phyloP scores from a whole-genome alignment of 305 asterid genomes.

The Fraxinus greggii region DNA sequence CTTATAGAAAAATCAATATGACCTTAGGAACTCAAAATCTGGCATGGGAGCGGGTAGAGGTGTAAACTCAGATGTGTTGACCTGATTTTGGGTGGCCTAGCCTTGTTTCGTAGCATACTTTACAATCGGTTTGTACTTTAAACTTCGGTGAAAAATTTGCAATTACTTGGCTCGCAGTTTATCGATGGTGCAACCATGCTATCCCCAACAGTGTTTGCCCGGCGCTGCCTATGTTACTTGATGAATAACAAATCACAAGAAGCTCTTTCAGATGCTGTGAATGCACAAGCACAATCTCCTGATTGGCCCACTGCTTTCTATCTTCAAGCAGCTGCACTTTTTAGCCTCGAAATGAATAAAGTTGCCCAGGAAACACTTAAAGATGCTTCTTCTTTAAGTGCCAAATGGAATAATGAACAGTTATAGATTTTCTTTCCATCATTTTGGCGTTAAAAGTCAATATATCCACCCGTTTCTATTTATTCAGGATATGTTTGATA shows the following conservation, averaged over 20 bases:
- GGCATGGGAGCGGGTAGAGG: not conserved
- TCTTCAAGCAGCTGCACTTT: constrained; percentile 54
- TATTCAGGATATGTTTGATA: not conserved
- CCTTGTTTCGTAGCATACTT: not conserved
- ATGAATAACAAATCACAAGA: constrained; percentile 40
- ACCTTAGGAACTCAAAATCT: not conserved
- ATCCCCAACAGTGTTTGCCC: constrained; percentile 48
- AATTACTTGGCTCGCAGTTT: constrained; percentile 31
- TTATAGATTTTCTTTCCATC: not conserved
- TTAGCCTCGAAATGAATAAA: constrained; percentile 42
- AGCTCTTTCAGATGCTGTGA: constrained; percentile 57
- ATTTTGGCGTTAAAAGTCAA: not conserved
- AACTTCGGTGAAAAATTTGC: not conserved
- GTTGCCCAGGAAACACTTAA: constrained; percentile 41
- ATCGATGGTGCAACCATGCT: constrained; percentile 37
- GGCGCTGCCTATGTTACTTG: constrained; percentile 48
- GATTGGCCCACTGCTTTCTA: constrained; percentile 50
- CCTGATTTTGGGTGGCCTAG: not conserved
- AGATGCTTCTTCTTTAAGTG: constrained; percentile 43
- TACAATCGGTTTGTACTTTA: not conserved
- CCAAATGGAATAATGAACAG: constrained; percentile 26
- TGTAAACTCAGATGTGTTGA: not conserved
- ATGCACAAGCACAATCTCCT: constrained; percentile 46
- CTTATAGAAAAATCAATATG: not conserved
- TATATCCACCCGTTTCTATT: constrained; percentile 5